Evolutionary conservation across 1,284 basidiomycete genomes (phyloP).

Genomic region (Malassezia dermatis): DNA sequence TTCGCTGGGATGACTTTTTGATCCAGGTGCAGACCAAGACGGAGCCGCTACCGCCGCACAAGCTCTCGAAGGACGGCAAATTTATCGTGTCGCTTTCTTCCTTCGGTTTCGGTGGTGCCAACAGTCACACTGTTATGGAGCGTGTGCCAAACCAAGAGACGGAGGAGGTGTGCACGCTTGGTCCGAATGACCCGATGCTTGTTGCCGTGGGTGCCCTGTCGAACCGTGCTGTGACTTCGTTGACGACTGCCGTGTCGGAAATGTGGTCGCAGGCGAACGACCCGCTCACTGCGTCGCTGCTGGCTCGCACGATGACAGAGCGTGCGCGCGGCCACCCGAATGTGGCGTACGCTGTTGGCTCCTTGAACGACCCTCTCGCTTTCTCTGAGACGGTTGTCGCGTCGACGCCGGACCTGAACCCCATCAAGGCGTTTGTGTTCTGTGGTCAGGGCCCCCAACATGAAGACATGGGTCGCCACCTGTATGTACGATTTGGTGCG

Average conservation of each 20-base stretch:
- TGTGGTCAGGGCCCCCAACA: conserved; percentile 25
- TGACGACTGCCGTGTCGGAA: conserved; percentile 2
- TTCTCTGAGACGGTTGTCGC: conserved; percentile 13
- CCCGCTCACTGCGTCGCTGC: conserved; percentile 5
- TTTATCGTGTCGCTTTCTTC: conserved; percentile 16
- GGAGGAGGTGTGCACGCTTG: neutral
- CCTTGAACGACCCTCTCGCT: conserved; percentile 2
- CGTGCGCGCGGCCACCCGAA: conserved; percentile 18
- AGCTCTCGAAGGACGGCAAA: conserved; percentile 18
- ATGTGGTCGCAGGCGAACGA: conserved; percentile 3
- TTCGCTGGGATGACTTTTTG: conserved; percentile 19
- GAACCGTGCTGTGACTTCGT: conserved; percentile 17
- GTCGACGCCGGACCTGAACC: conserved; percentile 18
- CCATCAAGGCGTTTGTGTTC: conserved; percentile 20
- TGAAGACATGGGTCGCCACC: conserved; percentile 19
- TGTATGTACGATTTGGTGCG: conserved; percentile 16
- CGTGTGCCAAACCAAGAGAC: conserved; percentile 9
- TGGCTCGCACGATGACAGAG: conserved; percentile 17
- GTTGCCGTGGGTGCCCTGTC: conserved; percentile 16
- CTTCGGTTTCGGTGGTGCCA: conserved; percentile 24
- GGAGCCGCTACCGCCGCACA: conserved; percentile 12
- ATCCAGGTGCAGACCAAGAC: conserved; percentile 13
- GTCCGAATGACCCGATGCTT: conserved; percentile 12
- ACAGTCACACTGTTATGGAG: conserved; percentile 22
- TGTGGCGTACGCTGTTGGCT: conserved; percentile 12